Evolutionary conservation across 768 basidiomycete species (phyloP).

Genomic region (Hygrophorus russula): DNA sequence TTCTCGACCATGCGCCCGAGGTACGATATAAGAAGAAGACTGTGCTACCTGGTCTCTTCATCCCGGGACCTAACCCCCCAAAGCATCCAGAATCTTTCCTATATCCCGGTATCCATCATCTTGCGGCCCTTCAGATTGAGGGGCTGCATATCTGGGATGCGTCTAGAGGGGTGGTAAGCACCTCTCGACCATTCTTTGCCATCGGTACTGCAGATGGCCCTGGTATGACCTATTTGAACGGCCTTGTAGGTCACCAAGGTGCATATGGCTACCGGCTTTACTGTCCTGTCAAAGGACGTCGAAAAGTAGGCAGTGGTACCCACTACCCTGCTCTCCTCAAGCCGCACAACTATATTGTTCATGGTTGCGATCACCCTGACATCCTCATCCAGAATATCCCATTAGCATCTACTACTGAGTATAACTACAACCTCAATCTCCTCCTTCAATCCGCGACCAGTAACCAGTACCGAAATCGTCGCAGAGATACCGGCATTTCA

Average conservation of each 20-base stretch:
- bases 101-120: conserved; percentile 21
- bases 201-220: too few species aligned
- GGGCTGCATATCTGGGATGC: too few species aligned
- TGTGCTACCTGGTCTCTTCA: conserved; percentile 18
- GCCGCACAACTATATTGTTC: conserved; percentile 15
- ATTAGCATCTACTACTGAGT: too few species aligned
- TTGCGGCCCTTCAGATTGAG: conserved; percentile 22
- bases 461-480: too few species aligned
- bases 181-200: too few species aligned
- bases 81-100: conserved; percentile 24
- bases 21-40: conserved; percentile 19
- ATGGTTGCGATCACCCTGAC: conserved; percentile 14
- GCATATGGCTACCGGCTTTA: conserved; percentile 14
- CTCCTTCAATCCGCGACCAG: too few species aligned
- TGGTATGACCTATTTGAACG: conserved; percentile 21
- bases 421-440: too few species aligned
- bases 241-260: conserved; percentile 1
- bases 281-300: conserved; percentile 19
- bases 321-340: conserved; percentile 21
- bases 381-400: background rate
- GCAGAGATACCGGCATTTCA: too few species aligned
- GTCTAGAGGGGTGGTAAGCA: too few species aligned
- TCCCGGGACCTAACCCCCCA: conserved; percentile 29
- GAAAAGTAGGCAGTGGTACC: conserved; percentile 16
- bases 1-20: conserved; percentile 17